A percentile compares a stretch with the other conserved stretches of the same genome.
These are phyloP conservation scores for Piper betle DNA, from an alignment of 164 flowering plant genomes.

Conservation along the genomic window DNA sequence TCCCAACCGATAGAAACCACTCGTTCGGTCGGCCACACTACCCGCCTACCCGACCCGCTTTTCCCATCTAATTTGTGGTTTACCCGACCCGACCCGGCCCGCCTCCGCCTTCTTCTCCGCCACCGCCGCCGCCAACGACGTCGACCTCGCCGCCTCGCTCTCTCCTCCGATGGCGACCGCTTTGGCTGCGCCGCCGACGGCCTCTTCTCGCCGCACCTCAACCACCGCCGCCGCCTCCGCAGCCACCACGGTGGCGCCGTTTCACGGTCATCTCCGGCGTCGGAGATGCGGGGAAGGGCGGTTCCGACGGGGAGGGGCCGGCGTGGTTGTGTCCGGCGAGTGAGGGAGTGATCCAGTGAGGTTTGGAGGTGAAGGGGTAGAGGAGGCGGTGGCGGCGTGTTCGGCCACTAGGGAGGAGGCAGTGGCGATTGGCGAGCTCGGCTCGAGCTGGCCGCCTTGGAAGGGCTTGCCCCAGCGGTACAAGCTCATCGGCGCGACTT, in stretches of 20 bases:
- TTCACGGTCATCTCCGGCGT: constrained; percentile 21
- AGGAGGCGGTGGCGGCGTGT: not conserved
- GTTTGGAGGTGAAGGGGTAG: constrained; percentile 7
- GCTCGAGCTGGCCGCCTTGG: constrained; percentile 75
- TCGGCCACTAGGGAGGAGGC: not conserved
- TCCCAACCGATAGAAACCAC: no score
- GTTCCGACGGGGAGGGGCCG: constrained; percentile 15
- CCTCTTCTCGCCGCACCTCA: no score
- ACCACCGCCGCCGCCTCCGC: no score
- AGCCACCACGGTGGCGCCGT: constrained; percentile 9
- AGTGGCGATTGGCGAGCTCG: constrained; percentile 16
- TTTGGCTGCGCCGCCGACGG: no score
- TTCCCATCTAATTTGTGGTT: no score
- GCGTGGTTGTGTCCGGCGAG: constrained; percentile 14
- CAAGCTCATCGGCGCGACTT: constrained; percentile 68
- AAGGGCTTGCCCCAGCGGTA: constrained; percentile 61
- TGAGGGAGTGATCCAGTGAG: constrained; percentile 6
- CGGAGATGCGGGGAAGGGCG: constrained; percentile 18
- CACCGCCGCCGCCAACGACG: no score
- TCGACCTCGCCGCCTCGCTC: no score
- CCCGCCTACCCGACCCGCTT: no score
- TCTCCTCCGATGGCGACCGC: no score
- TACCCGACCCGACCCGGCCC: no score
- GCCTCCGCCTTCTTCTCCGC: not conserved
- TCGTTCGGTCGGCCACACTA: no score